A percentile compares a stretch with the other conserved stretches of the same genome.
phyloP scores from a whole-genome alignment of 257 asterid genomes.

The Leonotis leonurus region DNA sequence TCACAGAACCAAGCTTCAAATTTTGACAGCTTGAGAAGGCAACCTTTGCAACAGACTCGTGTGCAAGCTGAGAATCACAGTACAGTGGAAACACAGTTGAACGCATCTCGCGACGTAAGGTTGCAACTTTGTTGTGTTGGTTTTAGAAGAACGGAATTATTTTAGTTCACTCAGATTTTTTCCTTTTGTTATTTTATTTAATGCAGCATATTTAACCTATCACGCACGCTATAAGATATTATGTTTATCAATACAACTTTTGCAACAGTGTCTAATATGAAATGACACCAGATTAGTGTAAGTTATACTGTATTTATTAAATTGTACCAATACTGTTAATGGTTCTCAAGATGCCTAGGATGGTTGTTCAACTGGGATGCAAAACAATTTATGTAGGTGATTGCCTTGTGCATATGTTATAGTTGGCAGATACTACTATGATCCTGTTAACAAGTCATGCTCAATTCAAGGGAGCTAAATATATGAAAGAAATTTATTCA shows the following conservation, averaged over 20 bases:
- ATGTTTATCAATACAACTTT: background rate
- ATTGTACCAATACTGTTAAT: background rate
- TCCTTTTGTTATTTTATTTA: background rate
- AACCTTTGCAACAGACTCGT: slow-evolving; percentile 31
- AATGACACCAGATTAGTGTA: slow-evolving; percentile 4
- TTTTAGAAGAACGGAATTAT: slow-evolving; percentile 16
- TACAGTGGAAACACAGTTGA: slow-evolving; percentile 75
- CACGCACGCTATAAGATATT: background rate
- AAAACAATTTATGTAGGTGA: background rate
- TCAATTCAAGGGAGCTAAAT: background rate
- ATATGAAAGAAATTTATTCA: background rate
- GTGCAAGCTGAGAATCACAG: slow-evolving; percentile 51
- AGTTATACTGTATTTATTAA: background rate
- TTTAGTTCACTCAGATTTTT: background rate
- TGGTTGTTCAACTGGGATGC: background rate
- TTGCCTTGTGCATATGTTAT: background rate
- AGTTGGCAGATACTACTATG: no score
- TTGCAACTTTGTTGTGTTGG: slow-evolving; percentile 68
- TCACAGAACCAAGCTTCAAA: slow-evolving; percentile 48
- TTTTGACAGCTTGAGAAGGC: slow-evolving; percentile 35
- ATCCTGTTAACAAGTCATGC: background rate
- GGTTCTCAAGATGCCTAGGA: background rate
- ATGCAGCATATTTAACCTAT: slow-evolving; percentile 4
- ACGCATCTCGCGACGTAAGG: slow-evolving; percentile 99
- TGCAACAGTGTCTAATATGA: background rate